Base-by-base conservation (phyloP, 2,329 filamentous ascomycete species). In the Torrubiella hemipterigena region DNA sequence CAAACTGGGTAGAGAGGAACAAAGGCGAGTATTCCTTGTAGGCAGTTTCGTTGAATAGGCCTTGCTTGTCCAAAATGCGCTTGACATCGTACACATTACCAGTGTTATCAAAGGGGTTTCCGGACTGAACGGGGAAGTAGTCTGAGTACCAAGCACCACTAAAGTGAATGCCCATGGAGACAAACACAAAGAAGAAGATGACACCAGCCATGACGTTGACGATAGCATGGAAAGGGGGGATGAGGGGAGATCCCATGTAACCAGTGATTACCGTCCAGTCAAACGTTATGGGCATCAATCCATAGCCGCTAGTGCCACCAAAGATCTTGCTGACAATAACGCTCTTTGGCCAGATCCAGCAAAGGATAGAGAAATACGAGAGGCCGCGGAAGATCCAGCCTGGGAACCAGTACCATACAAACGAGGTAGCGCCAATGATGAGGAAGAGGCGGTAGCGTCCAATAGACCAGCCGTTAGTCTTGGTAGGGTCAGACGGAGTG, bases 1-100 rank as follows among this genome's bases (percentile, higher is more conserved):
- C 65, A 37, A 72, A 81, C 37, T 77, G 75, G 0, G 74, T 67
- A 3, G 73, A 65, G 14, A 81, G 57, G 44, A 70, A 81, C 4
- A 80, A 61, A 2, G 77, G 77, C 14, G 76, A 81, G 49, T 81
- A 81, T 15, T 59, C 56, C 38, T 66, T 57, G 50, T 81, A 81
- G 11, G 69, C 69, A 3, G 60, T 63, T 42, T 67, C 63, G 47
- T 80, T 67, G 36, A 81, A 69, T n/a, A 67, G 59, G 33, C 62
- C 55, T 40, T 74, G 58, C 5, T 52, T 41, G 33, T 66, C 67
- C 13, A 81, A 59, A 29, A 81, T 76, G n/a, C 60, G 61, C 4
- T 59, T 59, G 4, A 76, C 71, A 37, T 79, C 66, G 54, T 81
- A 81, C 8, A 56, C 40, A 3, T 54, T 46, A 16, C 73, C 76